These are phyloP conservation scores for Hsuehochloa calcarea DNA, from an alignment of 176 grass and related monocot species.

Conservation along the genomic window DNA sequence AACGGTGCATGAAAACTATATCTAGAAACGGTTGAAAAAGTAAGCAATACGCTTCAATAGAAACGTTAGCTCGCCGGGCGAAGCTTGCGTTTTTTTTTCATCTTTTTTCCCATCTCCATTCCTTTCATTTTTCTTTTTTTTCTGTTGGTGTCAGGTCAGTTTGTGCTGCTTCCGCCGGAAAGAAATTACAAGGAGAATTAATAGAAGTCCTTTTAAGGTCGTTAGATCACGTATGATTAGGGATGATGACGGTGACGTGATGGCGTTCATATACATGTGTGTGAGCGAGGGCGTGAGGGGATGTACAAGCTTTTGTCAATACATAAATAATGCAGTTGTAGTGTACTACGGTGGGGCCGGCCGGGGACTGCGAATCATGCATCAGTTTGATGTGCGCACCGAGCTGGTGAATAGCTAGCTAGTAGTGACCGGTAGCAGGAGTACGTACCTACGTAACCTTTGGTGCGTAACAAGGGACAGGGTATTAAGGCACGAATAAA, in stretches of 20 bases:
- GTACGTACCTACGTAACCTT: background rate
- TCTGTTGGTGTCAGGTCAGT: background rate
- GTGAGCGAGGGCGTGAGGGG: background rate
- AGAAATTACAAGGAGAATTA: background rate
- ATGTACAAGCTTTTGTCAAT: background rate
- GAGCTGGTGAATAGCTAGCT: background rate
- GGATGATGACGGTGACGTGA: slow-evolving; percentile 13
- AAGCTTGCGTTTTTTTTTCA: background rate
- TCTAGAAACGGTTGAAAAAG: too few relatives aligned
- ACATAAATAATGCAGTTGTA: slow-evolving; percentile 37
- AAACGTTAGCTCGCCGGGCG: too few relatives aligned
- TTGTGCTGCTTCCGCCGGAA: background rate
- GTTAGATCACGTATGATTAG: slow-evolving; percentile 22
- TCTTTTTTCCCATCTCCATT: background rate
- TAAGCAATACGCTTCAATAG: too few relatives aligned
- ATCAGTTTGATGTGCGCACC: background rate
- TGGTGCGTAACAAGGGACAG: background rate
- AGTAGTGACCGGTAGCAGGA: background rate
- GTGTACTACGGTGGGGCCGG: background rate
- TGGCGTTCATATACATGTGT: background rate
- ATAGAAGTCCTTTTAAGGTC: slow-evolving; percentile 19
- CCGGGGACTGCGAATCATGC: background rate
- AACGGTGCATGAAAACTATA: background rate
- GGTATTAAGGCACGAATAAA: background rate
- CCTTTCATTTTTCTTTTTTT: background rate